A percentile compares a stretch with the other conserved stretches of the same genome.
These are phyloP conservation scores for Paracamarosporium sp. DNA, from an alignment of 2,329 filamentous ascomycete species.

Conservation along the genomic window DNA sequence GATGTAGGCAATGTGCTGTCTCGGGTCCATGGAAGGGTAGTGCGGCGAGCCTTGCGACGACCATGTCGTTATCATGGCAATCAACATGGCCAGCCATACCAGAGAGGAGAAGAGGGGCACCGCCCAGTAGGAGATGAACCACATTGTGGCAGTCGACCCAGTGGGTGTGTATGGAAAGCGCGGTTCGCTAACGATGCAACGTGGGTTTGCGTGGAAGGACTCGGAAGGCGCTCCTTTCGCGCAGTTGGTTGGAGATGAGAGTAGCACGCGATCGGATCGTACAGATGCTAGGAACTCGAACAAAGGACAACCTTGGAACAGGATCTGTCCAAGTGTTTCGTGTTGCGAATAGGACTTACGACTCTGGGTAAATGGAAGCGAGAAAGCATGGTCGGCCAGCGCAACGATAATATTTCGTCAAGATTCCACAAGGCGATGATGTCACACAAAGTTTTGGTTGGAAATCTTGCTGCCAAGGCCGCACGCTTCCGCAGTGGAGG, in stretches of 20 bases:
- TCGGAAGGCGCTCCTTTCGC: conserved; percentile 1
- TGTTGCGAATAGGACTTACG: not conserved
- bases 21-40: conserved; percentile 66
- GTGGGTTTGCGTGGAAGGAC: not conserved
- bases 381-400: not conserved
- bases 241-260: not conserved
- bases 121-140: conserved; percentile 61
- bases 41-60: conserved; percentile 61
- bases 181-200: not conserved
- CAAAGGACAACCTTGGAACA: not conserved
- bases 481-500: conserved; percentile 5
- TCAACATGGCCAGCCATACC: conserved; percentile 63
- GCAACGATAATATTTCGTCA: conserved; percentile 4
- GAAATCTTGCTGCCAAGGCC: conserved; percentile 2
- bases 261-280: conserved; percentile 1
- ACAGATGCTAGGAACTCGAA: not conserved
- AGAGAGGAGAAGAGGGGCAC: conserved; percentile 72
- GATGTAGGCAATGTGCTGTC: conserved; percentile 73
- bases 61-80: conserved; percentile 77
- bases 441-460: not conserved
- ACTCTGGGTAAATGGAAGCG: not conserved
- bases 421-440: not conserved
- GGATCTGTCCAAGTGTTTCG: not conserved
- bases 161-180: not conserved
- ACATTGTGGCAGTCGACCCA: conserved; percentile 27